Percentiles rank a stretch among this genome's conserved stretches.
Evolutionary conservation across 2,329 filamentous ascomycete species (phyloP).

Genomic region (Talaromyces sp.): DNA sequence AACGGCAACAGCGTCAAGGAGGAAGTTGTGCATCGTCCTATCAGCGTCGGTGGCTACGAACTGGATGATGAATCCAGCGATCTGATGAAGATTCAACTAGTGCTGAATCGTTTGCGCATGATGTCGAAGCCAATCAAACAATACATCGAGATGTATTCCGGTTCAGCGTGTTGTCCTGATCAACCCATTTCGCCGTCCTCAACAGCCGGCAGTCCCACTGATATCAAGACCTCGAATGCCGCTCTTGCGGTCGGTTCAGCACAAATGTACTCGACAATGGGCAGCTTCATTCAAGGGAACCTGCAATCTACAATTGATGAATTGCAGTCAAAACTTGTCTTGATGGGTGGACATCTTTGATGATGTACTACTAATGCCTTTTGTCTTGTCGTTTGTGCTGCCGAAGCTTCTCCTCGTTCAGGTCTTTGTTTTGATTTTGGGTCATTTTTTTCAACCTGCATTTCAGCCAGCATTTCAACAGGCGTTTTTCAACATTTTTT

Average conservation of each 20-base stretch:
- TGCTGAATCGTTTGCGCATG: slow-evolving; percentile 14
- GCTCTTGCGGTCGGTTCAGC: slow-evolving; percentile 2
- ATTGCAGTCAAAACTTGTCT: slow-evolving; percentile 13
- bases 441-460: slow-evolving; percentile 5
- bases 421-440: background rate
- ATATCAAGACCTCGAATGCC: slow-evolving; percentile 3
- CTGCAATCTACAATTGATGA: slow-evolving; percentile 12
- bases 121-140: slow-evolving; percentile 14
- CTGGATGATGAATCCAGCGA: slow-evolving; percentile 14
- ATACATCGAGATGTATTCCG: slow-evolving; percentile 8
- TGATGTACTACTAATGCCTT: background rate
- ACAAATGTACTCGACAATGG: slow-evolving; percentile 13
- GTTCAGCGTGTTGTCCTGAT: background rate
- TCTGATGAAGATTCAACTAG: slow-evolving; percentile 15
- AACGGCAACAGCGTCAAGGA: slow-evolving; percentile 10
- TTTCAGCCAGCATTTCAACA: slow-evolving; percentile 12
- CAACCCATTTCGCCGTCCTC: slow-evolving; percentile 3
- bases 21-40: slow-evolving; percentile 15
- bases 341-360: slow-evolving; percentile 9
- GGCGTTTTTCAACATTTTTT: slow-evolving; percentile 9
- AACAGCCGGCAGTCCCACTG: slow-evolving; percentile 6
- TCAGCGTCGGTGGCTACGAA: slow-evolving; percentile 15
- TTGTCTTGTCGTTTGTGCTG: background rate
- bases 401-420: background rate
- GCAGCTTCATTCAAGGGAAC: slow-evolving; percentile 11